Evolutionary conservation across 768 basidiomycete genomes (phyloP), one percentile per base, ranked within the genome.

Genomic region (Rhodosporidiobolus sp.): DNA sequence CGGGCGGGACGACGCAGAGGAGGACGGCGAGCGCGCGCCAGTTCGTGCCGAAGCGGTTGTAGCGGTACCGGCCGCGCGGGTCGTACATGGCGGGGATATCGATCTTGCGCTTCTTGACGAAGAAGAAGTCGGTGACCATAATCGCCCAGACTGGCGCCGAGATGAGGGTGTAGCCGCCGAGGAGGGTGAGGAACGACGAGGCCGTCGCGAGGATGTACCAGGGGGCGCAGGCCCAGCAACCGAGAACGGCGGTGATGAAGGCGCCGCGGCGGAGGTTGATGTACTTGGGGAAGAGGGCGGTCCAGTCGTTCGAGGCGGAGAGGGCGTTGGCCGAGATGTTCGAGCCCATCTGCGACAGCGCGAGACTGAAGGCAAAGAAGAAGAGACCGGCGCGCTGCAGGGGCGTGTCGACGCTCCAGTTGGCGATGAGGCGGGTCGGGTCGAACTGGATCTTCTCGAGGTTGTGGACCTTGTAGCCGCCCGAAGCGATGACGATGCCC

Each of bases 51-150:
- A 28, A 63, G 19, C 46, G 35, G 67, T 69, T 58, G 60, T 66
- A 66, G 30, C 1, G 28, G 65, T 66, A 68, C 12, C 49, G 49
- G 2, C 91, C 91, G 59, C 87, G 82, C 16, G 90, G 90, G 74
- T 86, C 85, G 78, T 94, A 94, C 86, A 94, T 88, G 4, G 89
- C 87, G 7, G 91, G 90, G 3, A 93, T 88, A 74, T 93, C 90
- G 50, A 92, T 86, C 54, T 85, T 86, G 46, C 87, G 83, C 68
- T 80, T 81, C 77, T 91, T 89, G 24, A 94, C 83, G 34, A 92
- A 78, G 90, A 89, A 92, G 78, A 88, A 91, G 86, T 35, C 84
- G 28, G 83, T 82, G 63, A 86, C 84, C 84, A 88, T 85, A 67
- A 93, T 87, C 34, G 89, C 90, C 50, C 88, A 87, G 75, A 94